phyloP scores from a whole-genome alignment of 768 basidiomycete species.

The Dentipellis sp. region DNA sequence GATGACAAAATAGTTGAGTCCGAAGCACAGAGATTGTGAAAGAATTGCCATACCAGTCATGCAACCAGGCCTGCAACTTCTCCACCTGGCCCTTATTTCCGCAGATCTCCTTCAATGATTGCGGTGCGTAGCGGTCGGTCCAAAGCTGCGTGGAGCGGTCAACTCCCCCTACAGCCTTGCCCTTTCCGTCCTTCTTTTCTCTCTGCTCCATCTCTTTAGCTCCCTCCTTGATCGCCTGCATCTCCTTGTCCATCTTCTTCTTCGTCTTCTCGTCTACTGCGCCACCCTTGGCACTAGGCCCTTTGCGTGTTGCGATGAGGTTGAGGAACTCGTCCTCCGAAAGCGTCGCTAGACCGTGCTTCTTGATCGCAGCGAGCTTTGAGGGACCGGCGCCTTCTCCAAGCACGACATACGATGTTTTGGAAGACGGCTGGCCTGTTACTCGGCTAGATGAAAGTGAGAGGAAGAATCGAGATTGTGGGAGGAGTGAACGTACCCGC shows the following conservation, averaged over 20 bases:
- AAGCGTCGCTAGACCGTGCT: slow-evolving; percentile 65
- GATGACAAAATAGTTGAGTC: not conserved
- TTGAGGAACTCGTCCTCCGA: slow-evolving; percentile 83
- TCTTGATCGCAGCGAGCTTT: slow-evolving; percentile 83
- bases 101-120: slow-evolving; percentile 80
- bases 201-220: slow-evolving; percentile 74
- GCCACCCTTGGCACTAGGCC: slow-evolving; percentile 25
- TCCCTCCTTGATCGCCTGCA: slow-evolving; percentile 58
- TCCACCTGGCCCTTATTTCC: slow-evolving; percentile 93
- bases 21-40: not conserved
- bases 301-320: slow-evolving; percentile 68
- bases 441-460: slow-evolving; percentile 51
- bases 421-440: slow-evolving; percentile 78
- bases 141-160: slow-evolving; percentile 68
- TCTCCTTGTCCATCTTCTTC: slow-evolving; percentile 76
- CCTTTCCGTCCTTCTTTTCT: slow-evolving; percentile 36
- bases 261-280: slow-evolving; percentile 67
- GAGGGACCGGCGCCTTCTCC: slow-evolving; percentile 83
- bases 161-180: slow-evolving; percentile 16
- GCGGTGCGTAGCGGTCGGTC: slow-evolving; percentile 94
- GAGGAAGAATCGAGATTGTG: not conserved
- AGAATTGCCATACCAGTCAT: slow-evolving; percentile 58
- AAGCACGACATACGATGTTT: slow-evolving; percentile 83
- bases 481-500: slow-evolving; percentile 54
- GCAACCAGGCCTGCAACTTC: slow-evolving; percentile 80